These are phyloP conservation scores for Fusarium nisikadoi DNA, from an alignment of 2,329 filamentous ascomycete genomes.

Conservation along the genomic window DNA sequence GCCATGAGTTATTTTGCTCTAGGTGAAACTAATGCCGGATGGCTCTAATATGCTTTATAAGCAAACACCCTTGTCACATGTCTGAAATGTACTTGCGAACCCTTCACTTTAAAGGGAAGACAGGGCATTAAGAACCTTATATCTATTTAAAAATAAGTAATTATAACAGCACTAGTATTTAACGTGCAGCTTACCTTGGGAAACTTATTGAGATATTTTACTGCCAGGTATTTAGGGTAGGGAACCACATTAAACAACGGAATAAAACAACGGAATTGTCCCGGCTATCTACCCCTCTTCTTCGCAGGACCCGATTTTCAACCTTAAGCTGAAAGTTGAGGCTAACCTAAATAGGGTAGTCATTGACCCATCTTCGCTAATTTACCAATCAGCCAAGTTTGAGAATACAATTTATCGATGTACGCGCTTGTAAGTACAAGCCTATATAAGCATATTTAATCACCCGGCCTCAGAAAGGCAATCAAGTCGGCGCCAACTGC, in stretches of 20 bases:
- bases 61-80: neutral
- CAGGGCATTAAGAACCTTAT: neutral
- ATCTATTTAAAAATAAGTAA: no score
- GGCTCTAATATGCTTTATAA: neutral
- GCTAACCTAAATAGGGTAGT: neutral
- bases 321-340: neutral
- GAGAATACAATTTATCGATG: neutral
- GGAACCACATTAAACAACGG: neutral
- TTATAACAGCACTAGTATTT: no score
- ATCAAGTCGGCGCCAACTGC: neutral
- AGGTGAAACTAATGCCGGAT: neutral
- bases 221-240: neutral
- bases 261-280: neutral
- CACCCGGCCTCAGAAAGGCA: neutral
- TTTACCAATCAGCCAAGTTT: neutral
- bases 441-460: neutral
- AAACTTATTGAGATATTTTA: no score
- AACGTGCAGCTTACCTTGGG: no score
- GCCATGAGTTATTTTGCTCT: neutral
- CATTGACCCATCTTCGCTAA: neutral
- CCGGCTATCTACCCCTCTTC: neutral
- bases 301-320: neutral
- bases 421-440: neutral
- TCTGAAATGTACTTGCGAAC: no score
- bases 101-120: no score